Percentiles rank a stretch among this genome's conserved stretches.
phyloP scores from a whole-genome alignment of 139 green algal species.

The Chlamydomonas sp. region DNA sequence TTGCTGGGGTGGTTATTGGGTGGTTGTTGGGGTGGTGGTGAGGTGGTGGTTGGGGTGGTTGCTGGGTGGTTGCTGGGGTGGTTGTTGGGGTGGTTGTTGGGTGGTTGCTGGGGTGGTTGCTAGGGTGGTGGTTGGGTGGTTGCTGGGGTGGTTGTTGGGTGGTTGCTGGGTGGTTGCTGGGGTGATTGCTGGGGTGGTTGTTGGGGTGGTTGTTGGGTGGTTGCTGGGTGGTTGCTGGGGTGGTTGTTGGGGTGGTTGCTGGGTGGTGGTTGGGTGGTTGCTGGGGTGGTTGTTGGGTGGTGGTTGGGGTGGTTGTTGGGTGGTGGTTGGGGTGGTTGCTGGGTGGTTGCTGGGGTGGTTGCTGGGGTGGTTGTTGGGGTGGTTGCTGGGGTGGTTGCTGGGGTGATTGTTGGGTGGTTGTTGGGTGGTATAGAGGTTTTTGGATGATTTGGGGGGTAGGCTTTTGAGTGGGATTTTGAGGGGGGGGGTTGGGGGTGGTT shows the following conservation, averaged over 20 bases:
- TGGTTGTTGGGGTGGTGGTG: too few species aligned
- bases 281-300: too few species aligned
- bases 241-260: neutral
- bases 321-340: conserved; percentile 2
- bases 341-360: neutral
- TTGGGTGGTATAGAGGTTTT: too few species aligned
- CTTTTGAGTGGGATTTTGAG: conserved; percentile 1
- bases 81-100: too few species aligned
- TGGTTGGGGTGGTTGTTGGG: conserved; percentile 72
- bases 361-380: conserved; percentile 1
- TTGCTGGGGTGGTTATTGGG: neutral
- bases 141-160: conserved; percentile 2
- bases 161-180: neutral
- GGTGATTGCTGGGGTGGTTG: conserved; percentile 7
- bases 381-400: conserved; percentile 1
- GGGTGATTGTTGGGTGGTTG: conserved; percentile 4
- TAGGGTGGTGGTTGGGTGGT: conserved; percentile 3
- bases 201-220: conserved; percentile 1
- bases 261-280: neutral
- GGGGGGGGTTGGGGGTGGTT: neutral
- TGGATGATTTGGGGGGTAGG: too few species aligned
- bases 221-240: conserved; percentile 2
- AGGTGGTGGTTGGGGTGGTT: too few species aligned
- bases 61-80: too few species aligned
- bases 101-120: conserved; percentile 8